Evolutionary conservation across 768 basidiomycete genomes (phyloP), one percentile per base, ranked within the genome.

Genomic region (Butyriboletus loyo): DNA sequence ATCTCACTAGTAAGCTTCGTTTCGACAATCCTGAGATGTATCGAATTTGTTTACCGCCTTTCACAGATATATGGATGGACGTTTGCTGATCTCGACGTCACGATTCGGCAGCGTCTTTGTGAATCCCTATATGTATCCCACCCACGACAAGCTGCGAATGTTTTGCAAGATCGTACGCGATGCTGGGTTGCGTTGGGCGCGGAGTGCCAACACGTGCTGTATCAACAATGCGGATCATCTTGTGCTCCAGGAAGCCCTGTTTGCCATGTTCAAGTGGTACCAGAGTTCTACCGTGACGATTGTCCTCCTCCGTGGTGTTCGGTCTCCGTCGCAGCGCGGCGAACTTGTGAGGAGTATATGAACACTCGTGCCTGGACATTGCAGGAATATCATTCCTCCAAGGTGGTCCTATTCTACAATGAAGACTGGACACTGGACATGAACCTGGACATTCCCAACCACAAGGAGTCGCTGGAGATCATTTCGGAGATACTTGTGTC

Each of bases 331-430:
- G 2, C 8, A 22, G 7, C 32, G 21, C 6, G 47, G 49, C 1
- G 53, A 32, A 13, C 41, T 57, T 5, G 3, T 10, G 14, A 34
- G 5, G 25, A 49, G 55, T 11, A 15, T 38, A 5, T 57, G 51
- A 43, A 47, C 15, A 48, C 42, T 10, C 34, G 50, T 0, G 46
- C n/a, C n/a, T n/a, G n/a, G n/a, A n/a, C n/a, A n/a, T n/a, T n/a
- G n/a, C n/a, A n/a, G n/a, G n/a, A n/a, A 43, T 59, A 60, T n/a
- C 49, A 52, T 3, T 53, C 57, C 0, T 48, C 59, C 21, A 52
- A 40, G 8, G 49, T 40, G 2, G 41, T 60, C n/a, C 41, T 35
- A 6, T 56, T 60, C 38, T 60, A 60, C 28, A 46, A 42, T 1
- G 40, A 55, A 27, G 36, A 19, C 9, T 37, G 36, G 36, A 37